A percentile compares a stretch with the other conserved stretches of the same genome.
Conservation (phyloP, 768 basidiomycete genomes). For the Pisolithus orientalis region DNA sequence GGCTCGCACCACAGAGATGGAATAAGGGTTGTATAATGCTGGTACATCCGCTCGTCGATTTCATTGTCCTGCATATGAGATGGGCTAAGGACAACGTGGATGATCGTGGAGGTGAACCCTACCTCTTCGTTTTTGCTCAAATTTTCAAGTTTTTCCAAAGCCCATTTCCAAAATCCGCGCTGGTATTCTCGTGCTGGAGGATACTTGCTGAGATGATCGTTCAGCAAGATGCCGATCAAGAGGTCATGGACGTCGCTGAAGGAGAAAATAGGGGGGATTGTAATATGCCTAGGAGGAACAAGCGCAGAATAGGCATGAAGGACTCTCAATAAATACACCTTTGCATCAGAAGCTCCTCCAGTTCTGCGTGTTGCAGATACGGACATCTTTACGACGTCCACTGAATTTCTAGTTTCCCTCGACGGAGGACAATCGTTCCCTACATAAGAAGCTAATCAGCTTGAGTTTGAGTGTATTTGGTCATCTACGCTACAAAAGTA, state of each 20-base stretch:
- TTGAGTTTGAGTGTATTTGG: too few relatives aligned
- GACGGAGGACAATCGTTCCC: too few relatives aligned
- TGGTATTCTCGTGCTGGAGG: constrained; percentile 64
- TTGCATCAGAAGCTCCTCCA: background rate
- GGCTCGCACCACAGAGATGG: constrained; percentile 23
- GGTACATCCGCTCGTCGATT: constrained; percentile 61
- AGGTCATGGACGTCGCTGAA: constrained; percentile 44
- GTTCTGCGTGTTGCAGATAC: background rate
- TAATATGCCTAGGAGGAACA: constrained; percentile 35
- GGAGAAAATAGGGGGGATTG: constrained; percentile 34
- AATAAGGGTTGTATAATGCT: constrained; percentile 47
- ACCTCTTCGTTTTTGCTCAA: constrained; percentile 39
- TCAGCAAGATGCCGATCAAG: constrained; percentile 43
- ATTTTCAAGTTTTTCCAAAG: constrained; percentile 47
- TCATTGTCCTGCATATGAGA: constrained; percentile 42
- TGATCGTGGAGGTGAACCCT: constrained; percentile 16
- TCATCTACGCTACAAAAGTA: too few relatives aligned
- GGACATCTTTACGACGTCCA: too few relatives aligned
- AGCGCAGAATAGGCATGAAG: constrained; percentile 51
- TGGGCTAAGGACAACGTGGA: constrained; percentile 1
- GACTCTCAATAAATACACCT: constrained; percentile 17
- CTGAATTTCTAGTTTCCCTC: too few relatives aligned
- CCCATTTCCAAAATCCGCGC: constrained; percentile 69
- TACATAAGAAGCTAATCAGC: too few relatives aligned
- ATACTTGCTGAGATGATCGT: constrained; percentile 47